Evolutionary conservation across 163 green algal genomes (phyloP).

Genomic region (Scenedesmus sp.): DNA sequence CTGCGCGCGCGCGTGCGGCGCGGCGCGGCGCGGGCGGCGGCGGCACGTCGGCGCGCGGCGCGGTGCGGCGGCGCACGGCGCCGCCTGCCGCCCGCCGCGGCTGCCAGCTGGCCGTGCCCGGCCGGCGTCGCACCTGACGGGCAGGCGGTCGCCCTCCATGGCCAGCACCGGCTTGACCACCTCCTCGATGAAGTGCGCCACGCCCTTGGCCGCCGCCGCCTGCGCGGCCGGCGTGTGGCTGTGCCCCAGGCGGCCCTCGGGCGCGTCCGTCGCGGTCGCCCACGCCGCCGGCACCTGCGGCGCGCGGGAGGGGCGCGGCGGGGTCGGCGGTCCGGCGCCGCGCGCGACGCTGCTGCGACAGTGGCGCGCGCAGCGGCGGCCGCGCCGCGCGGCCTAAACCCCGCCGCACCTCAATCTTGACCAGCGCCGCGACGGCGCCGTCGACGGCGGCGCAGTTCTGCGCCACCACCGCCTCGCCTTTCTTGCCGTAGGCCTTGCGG

Average conservation of each 20-base stretch:
- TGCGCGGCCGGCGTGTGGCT: conserved; percentile 19
- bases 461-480: conserved; percentile 64
- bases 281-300: conserved; percentile 56
- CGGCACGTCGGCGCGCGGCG: too few relatives aligned
- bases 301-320: too few relatives aligned
- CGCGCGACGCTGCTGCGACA: too few relatives aligned
- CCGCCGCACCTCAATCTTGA: conserved; percentile 52
- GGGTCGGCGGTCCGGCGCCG: too few relatives aligned
- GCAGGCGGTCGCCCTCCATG: conserved; percentile 69
- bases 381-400: too few relatives aligned
- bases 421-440: conserved; percentile 48
- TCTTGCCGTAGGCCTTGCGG: conserved; percentile 69
- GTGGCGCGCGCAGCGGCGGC: too few relatives aligned
- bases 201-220: conserved; percentile 20
- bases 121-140: conserved; percentile 53
- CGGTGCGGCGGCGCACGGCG: not conserved
- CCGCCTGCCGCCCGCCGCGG: not conserved
- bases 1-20: too few relatives aligned
- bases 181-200: conserved; percentile 55
- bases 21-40: too few relatives aligned
- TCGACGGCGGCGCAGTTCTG: conserved; percentile 67
- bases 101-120: not conserved
- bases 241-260: conserved; percentile 26
- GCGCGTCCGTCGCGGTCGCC: conserved; percentile 26
- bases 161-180: conserved; percentile 64